Conservation (phyloP, 192 early-diverging fungal species). For the Phycomyces blakesleeanus region DNA sequence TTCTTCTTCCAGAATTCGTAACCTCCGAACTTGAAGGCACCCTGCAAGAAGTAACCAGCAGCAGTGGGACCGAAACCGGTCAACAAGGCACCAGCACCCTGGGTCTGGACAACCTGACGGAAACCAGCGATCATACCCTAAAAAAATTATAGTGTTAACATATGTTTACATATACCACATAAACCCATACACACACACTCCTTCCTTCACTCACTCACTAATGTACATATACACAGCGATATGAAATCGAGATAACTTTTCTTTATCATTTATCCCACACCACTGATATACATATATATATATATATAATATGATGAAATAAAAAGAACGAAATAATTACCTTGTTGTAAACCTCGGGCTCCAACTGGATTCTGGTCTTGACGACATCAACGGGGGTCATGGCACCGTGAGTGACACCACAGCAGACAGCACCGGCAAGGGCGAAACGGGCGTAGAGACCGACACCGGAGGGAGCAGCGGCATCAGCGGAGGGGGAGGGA, state of each 20-base stretch:
- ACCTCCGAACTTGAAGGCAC: constrained; percentile 66
- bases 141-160: too few relatives aligned
- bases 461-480: constrained; percentile 44
- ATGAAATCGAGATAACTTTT: too few relatives aligned
- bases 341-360: constrained; percentile 56
- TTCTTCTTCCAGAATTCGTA: constrained; percentile 68
- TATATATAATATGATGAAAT: too few relatives aligned
- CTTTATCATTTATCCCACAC: too few relatives aligned
- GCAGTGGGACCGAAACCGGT: constrained; percentile 65
- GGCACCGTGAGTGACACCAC: constrained; percentile 59
- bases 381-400: constrained; percentile 66
- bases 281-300: too few relatives aligned
- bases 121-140: constrained; percentile 51
- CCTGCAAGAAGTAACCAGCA: constrained; percentile 63
- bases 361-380: constrained; percentile 74
- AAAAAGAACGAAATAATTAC: constrained; percentile 26
- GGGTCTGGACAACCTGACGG: constrained; percentile 43
- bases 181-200: too few relatives aligned
- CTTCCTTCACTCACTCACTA: too few relatives aligned
- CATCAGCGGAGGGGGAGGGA: constrained; percentile 34
- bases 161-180: too few relatives aligned
- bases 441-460: constrained; percentile 53
- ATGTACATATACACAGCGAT: too few relatives aligned
- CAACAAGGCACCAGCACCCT: constrained; percentile 57
- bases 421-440: constrained; percentile 56